Evolutionary conservation across 2,329 filamentous ascomycete genomes (phyloP), one percentile per base, ranked within the genome.

Genomic region (Epichloe scottii): DNA sequence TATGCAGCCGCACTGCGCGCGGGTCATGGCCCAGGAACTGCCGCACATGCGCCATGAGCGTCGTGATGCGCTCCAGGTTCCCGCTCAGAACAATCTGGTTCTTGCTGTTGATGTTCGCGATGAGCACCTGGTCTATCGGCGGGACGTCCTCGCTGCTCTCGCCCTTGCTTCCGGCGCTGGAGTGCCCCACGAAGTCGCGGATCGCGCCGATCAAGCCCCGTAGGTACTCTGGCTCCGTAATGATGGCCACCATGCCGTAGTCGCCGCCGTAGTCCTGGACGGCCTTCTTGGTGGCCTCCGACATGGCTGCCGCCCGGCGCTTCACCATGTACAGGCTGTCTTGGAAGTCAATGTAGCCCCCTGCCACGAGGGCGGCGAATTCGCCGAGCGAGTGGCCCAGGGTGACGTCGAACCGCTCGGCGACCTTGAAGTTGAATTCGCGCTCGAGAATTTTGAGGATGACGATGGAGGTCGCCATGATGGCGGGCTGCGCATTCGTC

Each of bases 31-130:
- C 90, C 10, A 88, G 81, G 63, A 95, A 96, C 64, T 94, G 88
- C 48, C 89, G 76, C 52, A 97, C 76, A 64, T 96, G 89, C 11
- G 87, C 82, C 49, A 96, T 72, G 17, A 96, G 79, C 51, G 83
- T 84, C 60, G 81, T 83, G 66, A 96, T 95, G 58, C 82, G 78
- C 60, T 84, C 83, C 49, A 96, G 84, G 66, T 83, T 91, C 37
- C 91, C 91, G 63, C 87, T 93, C 49, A 97, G 74, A 48, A 96
- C 91, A 60, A 97, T 95, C 70, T 97, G 91, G 64, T 95, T 95
- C 71, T 89, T 93, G 66, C 84, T 88, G 71, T 97, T 97, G 69
- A 95, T 82, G 68, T 97, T 96, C 53, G 89, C 91, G 59, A 97
- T 89, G 58, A 85, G 74, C 48, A 96, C 90, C 67, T 95, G 87